Evolutionary conservation across 1,284 basidiomycete genomes (phyloP), one percentile per base, ranked within the genome.

Genomic region (Apiotrichum sp.): DNA sequence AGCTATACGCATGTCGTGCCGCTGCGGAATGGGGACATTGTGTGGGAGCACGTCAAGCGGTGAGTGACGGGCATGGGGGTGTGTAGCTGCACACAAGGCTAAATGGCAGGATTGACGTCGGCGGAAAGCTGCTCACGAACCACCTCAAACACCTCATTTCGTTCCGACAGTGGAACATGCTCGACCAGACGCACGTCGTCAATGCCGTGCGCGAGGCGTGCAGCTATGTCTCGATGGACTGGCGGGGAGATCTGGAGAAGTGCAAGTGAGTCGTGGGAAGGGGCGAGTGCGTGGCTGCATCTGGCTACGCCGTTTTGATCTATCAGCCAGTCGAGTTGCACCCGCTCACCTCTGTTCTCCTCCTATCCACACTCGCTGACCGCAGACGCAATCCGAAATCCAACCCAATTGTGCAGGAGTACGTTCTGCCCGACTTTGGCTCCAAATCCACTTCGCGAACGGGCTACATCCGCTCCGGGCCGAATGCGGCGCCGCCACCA

Each of bases 121-220:
- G 93, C 51, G 93, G 93, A 50, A 96, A 96, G 76, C 80, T 97
- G 11, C 75, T 98, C 55, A 97, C 93, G 32, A 97, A 96, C 76
- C 88, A 95, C 52, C 81, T 98, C 38, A 96, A 97, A 69, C 89
- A 93, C 70, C 81, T 93, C 49, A 84, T 95, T 10, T 95, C 91
- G 10, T 97, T 90, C 74, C 85, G 91, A 35, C 93, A 98, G 69
- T 95, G 90, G 88, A 92, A 97, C 74, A 91, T 97, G 88, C 92
- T 93, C 84, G 92, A 97, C 70, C 88, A 62, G 76, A 92, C 89
- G 1, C 84, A 87, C 74, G 86, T 97, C 66, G 87, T 96, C 77
- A 92, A 93, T 76, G 83, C 88, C 62, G 86, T 93, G 65, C 93
- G 95, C 72, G 89, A 86, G 70, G 76, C 81, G 11, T 93, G 89